These are phyloP conservation scores for Ustilago shanxiensis DNA, from an alignment of 1,284 basidiomycete genomes.

Conservation along the genomic window DNA sequence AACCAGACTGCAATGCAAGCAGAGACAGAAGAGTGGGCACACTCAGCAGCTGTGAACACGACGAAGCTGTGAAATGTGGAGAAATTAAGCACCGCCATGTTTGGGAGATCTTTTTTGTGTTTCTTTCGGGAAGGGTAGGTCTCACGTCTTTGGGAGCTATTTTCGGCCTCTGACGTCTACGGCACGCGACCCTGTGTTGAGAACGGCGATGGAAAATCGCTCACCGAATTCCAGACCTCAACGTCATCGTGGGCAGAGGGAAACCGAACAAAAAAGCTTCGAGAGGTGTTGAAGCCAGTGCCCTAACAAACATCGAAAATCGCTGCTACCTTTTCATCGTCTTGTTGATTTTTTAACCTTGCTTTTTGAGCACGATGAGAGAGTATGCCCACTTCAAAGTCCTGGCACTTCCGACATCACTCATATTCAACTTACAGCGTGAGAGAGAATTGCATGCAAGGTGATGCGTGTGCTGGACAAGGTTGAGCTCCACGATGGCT, in stretches of 20 bases:
- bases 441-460: background rate
- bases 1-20: too few relatives aligned
- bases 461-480: background rate
- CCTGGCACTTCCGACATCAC: too few relatives aligned
- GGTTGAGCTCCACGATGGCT: conserved; percentile 5
- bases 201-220: too few relatives aligned
- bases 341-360: too few relatives aligned
- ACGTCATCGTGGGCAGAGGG: background rate
- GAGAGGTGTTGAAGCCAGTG: background rate
- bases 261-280: background rate
- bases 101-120: background rate
- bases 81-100: background rate
- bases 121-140: background rate
- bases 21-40: background rate
- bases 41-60: background rate
- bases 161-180: conserved; percentile 13
- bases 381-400: too few relatives aligned
- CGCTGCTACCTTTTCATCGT: background rate
- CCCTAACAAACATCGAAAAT: background rate
- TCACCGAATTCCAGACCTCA: background rate
- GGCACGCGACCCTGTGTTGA: conserved; percentile 8
- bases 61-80: background rate
- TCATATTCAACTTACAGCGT: too few relatives aligned
- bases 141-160: too few relatives aligned
- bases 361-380: too few relatives aligned